These are phyloP conservation scores for Pulicaria dysenterica DNA, from an alignment of 129 eudicot genomes.

Conservation along the genomic window DNA sequence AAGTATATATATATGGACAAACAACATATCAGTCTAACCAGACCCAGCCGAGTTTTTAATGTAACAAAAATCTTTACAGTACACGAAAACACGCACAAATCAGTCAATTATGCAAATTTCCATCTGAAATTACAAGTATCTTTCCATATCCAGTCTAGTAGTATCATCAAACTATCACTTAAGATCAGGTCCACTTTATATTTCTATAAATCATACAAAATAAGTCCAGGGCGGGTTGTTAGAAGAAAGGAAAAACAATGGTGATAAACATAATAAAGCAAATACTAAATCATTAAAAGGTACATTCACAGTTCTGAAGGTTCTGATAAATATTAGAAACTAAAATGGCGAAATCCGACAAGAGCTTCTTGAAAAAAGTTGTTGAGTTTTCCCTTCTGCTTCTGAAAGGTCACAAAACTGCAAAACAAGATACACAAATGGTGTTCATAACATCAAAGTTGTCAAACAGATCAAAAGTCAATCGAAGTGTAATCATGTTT, in stretches of 20 bases:
- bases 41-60: no score
- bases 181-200: conserved; percentile 28
- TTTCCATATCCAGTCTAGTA: neutral
- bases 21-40: no score
- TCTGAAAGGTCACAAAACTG: neutral
- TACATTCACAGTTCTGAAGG: conserved; percentile 9
- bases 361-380: neutral
- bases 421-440: neutral
- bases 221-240: neutral
- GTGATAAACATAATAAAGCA: neutral
- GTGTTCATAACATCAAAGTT: neutral
- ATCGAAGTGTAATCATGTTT: neutral
- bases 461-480: neutral
- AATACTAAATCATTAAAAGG: neutral
- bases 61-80: neutral
- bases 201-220: conserved; percentile 30
- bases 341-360: conserved; percentile 15
- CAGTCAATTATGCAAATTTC: neutral
- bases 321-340: conserved; percentile 23
- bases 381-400: conserved; percentile 4
- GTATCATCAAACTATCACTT: neutral
- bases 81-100: neutral
- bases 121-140: neutral
- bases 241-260: neutral
- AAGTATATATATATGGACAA: no score